Conservation (phyloP, 1,284 basidiomycete species). For the Cryptococcus wingfieldii region DNA sequence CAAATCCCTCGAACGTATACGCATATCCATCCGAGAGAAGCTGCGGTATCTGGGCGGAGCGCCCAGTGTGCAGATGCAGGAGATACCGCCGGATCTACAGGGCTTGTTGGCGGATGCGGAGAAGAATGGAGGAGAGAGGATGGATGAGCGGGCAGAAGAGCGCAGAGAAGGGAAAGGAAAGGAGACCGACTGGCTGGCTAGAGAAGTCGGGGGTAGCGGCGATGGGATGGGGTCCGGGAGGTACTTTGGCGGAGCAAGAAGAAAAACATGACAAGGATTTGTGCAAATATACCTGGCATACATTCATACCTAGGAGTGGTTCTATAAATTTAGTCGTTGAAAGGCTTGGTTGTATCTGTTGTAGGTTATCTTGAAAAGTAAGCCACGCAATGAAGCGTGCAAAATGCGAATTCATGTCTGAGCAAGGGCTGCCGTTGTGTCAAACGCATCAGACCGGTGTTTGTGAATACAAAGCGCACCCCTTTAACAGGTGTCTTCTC, state of each 20-base stretch:
- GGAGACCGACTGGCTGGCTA: slow-evolving; percentile 11
- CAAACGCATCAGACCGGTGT: too few species aligned
- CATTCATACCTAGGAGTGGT: background rate
- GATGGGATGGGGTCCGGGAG: slow-evolving; percentile 3
- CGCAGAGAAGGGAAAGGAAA: slow-evolving; percentile 52
- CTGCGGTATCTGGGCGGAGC: slow-evolving; percentile 90
- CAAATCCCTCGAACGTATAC: slow-evolving; percentile 77
- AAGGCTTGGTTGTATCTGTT: background rate
- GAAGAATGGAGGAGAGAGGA: slow-evolving; percentile 62
- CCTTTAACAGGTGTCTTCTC: too few species aligned
- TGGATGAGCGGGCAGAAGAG: slow-evolving; percentile 63
- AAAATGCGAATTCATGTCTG: too few species aligned
- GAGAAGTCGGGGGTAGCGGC: slow-evolving; percentile 5
- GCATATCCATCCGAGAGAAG: slow-evolving; percentile 80
- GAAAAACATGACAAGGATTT: background rate
- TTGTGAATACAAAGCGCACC: too few species aligned
- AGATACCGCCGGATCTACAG: slow-evolving; percentile 87
- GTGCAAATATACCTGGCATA: background rate
- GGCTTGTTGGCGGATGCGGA: slow-evolving; percentile 76
- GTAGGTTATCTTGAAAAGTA: background rate
- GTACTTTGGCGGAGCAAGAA: slow-evolving; percentile 1
- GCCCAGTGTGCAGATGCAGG: slow-evolving; percentile 92
- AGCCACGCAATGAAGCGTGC: background rate
- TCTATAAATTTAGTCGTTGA: background rate
- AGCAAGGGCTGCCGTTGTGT: too few species aligned